Base-by-base conservation (phyloP, 768 basidiomycete species). In the Antrodiella citrinella region DNA sequence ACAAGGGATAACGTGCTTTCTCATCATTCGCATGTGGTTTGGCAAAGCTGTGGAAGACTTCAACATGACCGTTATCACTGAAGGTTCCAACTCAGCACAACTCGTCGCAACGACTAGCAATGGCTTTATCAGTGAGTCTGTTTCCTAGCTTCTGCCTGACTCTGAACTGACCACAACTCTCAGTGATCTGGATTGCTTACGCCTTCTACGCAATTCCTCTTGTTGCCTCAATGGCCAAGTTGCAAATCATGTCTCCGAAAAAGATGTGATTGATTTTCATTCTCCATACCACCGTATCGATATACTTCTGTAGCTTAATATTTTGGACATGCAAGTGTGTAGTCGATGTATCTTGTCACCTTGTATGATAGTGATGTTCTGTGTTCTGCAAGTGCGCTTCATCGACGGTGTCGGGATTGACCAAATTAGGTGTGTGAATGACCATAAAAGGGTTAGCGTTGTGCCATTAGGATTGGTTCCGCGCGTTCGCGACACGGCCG, bases 151-250 rank as follows among this genome's bases (percentile, higher is more conserved):
- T 50, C 7, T 13, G 47, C 7, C 12, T 24, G 7, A 47, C 19
- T 41, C 26, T 15, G 12, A 19, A 10, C 25, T 49, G 3, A 21
- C 26, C 47, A 44, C 20, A 15, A 22, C 38, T 13, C 44, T 13
- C 41, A 91, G 87, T 91, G 85, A 72, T 82, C 40, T 89, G 83
- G 79, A 79, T 88, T 18, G 86, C 77, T 13, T 87, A 86, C 55
- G 79, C 82, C 4, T 90, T 91, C 61, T 82, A 77, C 52, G 78
- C 74, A 2, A 75, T 87, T 19, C 84, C 87, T 3, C 69, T 90
- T 40, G 75, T 87, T 18, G 75, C 78, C 53, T 78, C 84, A 7
- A 65, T 89, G 43, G 72, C 83, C 10, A 87, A 85, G 62, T 60
- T 87, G 26, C 81, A 89, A 44, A 73, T 86, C 53, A 51, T 45